These are phyloP conservation scores for Verticillium klebahnii DNA, from an alignment of 2,329 filamentous ascomycete species.

Conservation along the genomic window DNA sequence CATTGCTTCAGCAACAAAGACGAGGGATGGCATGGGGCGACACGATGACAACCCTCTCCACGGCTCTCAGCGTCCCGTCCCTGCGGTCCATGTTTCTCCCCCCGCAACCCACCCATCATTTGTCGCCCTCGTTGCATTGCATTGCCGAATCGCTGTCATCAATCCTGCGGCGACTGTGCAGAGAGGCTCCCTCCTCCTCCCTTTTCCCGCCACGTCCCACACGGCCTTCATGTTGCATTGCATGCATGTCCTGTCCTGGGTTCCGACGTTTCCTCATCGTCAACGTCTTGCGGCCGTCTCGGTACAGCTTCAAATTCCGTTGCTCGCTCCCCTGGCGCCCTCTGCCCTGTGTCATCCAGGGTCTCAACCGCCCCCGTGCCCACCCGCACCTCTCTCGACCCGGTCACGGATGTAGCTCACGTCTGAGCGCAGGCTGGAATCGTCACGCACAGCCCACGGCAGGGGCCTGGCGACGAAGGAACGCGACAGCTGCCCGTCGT, in stretches of 20 bases:
- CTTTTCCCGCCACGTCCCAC: not conserved
- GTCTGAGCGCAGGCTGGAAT: constrained; percentile 1
- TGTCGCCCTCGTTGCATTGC: not conserved
- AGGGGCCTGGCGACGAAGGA: not conserved
- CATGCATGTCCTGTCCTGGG: not conserved
- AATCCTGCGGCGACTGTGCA: not conserved
- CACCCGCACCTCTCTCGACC: constrained; percentile 1
- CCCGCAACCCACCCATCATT: not conserved
- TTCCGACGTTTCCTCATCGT: not conserved
- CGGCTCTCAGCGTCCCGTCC: not conserved
- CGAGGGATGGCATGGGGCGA: not conserved
- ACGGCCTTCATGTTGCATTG: not conserved
- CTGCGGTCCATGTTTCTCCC: not conserved
- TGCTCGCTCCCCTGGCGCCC: not conserved
- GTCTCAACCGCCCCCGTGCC: constrained; percentile 4
- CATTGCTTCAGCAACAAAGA: not conserved
- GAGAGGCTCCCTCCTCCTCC: not conserved
- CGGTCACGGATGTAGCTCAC: not conserved
- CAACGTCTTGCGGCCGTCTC: not conserved
- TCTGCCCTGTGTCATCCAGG: constrained; percentile 6
- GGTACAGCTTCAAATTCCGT: constrained; percentile 6
- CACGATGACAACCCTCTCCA: not conserved
- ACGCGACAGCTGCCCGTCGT: not conserved
- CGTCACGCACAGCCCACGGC: not conserved
- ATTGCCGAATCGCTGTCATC: not conserved